phyloP scores from a whole-genome alignment of 768 basidiomycete genomes.

The Leccinum disarticulatum region DNA sequence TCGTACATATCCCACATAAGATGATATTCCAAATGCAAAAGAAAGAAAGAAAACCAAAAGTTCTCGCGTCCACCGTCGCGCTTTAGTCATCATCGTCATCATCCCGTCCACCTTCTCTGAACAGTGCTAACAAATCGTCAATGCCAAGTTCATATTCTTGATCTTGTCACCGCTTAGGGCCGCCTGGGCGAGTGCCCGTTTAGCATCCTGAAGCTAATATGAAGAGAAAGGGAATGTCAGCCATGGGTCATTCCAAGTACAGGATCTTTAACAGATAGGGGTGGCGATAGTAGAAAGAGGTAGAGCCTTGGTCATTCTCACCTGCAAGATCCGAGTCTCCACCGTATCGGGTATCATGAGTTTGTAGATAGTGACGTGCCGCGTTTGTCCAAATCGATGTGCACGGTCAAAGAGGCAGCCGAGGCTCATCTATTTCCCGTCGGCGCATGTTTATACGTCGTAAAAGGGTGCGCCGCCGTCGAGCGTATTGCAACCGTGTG shows the following conservation, averaged over 20 bases:
- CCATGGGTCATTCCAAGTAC: neutral
- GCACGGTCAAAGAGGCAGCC: conserved; percentile 75
- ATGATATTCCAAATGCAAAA: neutral
- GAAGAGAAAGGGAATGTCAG: neutral
- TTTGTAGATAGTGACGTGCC: conserved; percentile 86
- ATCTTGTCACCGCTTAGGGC: conserved; percentile 87
- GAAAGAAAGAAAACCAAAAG: neutral
- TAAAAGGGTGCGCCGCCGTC: conserved; percentile 84
- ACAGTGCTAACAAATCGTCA: conserved; percentile 83
- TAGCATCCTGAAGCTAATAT: conserved; percentile 81
- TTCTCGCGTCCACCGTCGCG: neutral
- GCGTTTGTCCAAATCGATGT: conserved; percentile 86
- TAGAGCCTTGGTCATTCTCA: conserved; percentile 29
- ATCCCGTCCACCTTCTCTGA: conserved; percentile 56
- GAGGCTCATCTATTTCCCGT: conserved; percentile 73
- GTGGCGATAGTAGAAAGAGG: neutral
- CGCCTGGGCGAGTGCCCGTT: conserved; percentile 79
- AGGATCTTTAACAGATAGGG: neutral
- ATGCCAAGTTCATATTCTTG: conserved; percentile 79
- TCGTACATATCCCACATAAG: neutral
- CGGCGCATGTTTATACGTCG: conserved; percentile 67
- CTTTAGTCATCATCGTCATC: conserved; percentile 50
- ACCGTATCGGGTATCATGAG: conserved; percentile 85
- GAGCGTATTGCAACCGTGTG: conserved; percentile 58
- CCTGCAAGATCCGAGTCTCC: conserved; percentile 80